Conservation (phyloP, 2,329 filamentous ascomycete species). For the Aspergillus fructus region DNA sequence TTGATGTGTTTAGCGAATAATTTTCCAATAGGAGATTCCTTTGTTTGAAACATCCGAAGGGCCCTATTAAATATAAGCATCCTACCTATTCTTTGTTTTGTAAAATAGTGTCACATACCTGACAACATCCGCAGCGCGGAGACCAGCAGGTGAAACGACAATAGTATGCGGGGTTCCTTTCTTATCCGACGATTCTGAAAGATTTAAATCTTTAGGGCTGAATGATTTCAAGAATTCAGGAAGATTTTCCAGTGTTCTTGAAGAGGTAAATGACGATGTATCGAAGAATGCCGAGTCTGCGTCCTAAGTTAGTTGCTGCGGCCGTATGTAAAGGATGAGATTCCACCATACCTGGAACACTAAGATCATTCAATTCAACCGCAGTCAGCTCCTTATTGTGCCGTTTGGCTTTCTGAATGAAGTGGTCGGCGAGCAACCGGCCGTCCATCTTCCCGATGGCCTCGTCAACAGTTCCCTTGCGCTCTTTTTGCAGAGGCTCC, state of each 20-base stretch:
- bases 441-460: slow-evolving; percentile 81
- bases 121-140: slow-evolving; percentile 82
- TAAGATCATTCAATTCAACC: slow-evolving; percentile 80
- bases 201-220: slow-evolving; percentile 54
- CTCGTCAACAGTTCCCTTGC: slow-evolving; percentile 73
- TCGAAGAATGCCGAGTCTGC: slow-evolving; percentile 74
- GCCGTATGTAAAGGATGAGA: not conserved
- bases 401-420: slow-evolving; percentile 73
- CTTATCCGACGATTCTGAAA: slow-evolving; percentile 66
- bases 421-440: slow-evolving; percentile 77
- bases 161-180: slow-evolving; percentile 81
- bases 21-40: slow-evolving; percentile 78
- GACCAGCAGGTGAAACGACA: slow-evolving; percentile 78
- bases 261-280: slow-evolving; percentile 70
- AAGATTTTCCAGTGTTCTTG: slow-evolving; percentile 69
- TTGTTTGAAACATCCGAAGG: slow-evolving; percentile 74
- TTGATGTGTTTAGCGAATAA: slow-evolving; percentile 99
- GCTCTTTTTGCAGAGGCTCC: slow-evolving; percentile 46
- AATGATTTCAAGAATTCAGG: slow-evolving; percentile 72
- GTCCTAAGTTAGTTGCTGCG: slow-evolving; percentile 8
- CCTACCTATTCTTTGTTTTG: not conserved
- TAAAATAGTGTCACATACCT: slow-evolving; percentile 50
- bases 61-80: slow-evolving; percentile 48
- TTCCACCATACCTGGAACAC: slow-evolving; percentile 65
- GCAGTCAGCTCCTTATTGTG: slow-evolving; percentile 79